Evolutionary conservation across 495 filamentous ascomycete genomes (phyloP).

Genomic region (Penicillium malachiteum): DNA sequence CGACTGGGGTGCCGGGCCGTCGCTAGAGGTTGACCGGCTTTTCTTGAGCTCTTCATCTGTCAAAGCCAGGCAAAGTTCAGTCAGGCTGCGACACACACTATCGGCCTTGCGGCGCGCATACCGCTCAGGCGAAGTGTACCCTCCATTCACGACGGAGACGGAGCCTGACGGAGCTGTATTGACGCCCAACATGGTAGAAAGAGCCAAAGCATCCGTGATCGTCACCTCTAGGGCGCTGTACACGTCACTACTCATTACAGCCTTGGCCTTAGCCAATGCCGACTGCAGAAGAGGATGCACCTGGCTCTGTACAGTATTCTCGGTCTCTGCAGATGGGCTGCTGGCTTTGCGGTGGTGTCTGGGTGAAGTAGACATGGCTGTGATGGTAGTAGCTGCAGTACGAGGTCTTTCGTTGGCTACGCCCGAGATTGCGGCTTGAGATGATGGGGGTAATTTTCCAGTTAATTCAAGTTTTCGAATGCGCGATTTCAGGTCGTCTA

Average conservation of each 20-base stretch:
- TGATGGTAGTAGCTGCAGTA: conserved; percentile 91
- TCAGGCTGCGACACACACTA: conserved; percentile 87
- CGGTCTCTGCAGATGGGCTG: conserved; percentile 49
- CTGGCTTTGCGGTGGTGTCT: conserved; percentile 58
- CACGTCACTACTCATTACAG: conserved; percentile 63
- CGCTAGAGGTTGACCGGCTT: conserved; percentile 26
- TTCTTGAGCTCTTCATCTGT: conserved; percentile 48
- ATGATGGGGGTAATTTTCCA: conserved; percentile 78
- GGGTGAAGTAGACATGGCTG: conserved; percentile 86
- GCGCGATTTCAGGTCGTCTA: conserved; percentile 92
- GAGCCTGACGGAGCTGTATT: conserved; percentile 65
- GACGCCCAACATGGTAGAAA: conserved; percentile 72
- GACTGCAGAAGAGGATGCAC: conserved; percentile 79
- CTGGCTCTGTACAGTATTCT: conserved; percentile 32
- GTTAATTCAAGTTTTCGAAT: conserved; percentile 91
- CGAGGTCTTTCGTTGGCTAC: conserved; percentile 77
- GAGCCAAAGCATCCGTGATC: conserved; percentile 72
- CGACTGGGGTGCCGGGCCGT: conserved; percentile 22
- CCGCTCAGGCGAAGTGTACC: conserved; percentile 62
- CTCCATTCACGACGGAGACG: conserved; percentile 51
- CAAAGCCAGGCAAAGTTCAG: conserved; percentile 86
- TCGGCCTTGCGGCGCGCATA: conserved; percentile 87
- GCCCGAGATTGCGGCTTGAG: conserved; percentile 73
- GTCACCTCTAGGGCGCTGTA: conserved; percentile 81
- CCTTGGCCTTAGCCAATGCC: conserved; percentile 74